Base-by-base conservation (phyloP, 768 basidiomycete species). In the Agaricus sinodeliciosus region DNA sequence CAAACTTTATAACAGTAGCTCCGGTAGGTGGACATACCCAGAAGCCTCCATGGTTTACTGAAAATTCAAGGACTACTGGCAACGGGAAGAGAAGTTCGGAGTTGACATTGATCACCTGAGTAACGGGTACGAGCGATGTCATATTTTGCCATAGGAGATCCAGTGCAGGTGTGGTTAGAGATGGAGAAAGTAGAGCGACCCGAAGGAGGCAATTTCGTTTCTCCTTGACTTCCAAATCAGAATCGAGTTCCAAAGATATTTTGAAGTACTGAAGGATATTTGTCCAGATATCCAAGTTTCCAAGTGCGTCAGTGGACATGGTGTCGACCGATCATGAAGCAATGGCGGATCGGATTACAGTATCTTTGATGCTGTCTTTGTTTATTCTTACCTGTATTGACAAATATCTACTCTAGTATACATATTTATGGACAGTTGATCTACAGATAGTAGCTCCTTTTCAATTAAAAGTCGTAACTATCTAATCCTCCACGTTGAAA, bases 231-330 rank as follows among this genome's bases (percentile, higher is more conserved):
- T 49, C 48, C 9, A 15, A 12, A 18, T 41, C 48, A 4, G 48
- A 41, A 22, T 49, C 48, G 37, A 27, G 27, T 2, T 27, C 9
- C 3, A 28, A 27, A 27, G 26, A 49, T 41, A 49, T 49, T 15
- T 31, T 13, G 25, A 49, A 49, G 35, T 49, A 49, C 27, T 28
- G 37, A 13, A 49, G 48, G 18, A 49, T 39, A 8, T 49, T 37
- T 15, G 39, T 40, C 48, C 48, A 49, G 22, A 49, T 41, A 31
- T 49, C 48, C 13, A 49, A 13, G 11, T 49, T 49, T 16, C 48
- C 48, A 2, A 49, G 18, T 0, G 27, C 26, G 25, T 41, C 26
- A 15, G 41, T 69, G 12, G 48, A 41, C 48, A 49, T 49, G 27
- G 26, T 31, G 18, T 19, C 4, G 18, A 43, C 22, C n/a, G 18